A percentile compares a stretch with the other conserved stretches of the same genome.
These are phyloP conservation scores for Avena sativa DNA, from an alignment of 176 grass and related monocot species.

Conservation along the genomic window DNA sequence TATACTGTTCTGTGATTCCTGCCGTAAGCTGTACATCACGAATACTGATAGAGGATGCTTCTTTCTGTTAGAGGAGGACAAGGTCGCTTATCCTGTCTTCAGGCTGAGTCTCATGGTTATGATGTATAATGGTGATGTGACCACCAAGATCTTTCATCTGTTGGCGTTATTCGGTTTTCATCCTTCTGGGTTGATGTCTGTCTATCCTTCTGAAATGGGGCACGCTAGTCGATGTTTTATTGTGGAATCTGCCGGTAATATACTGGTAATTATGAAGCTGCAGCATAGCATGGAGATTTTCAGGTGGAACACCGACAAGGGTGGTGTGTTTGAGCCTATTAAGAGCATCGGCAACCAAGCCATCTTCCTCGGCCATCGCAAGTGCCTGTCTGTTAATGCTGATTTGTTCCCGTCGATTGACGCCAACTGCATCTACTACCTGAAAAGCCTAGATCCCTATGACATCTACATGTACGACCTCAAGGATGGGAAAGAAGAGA, in stretches of 20 bases:
- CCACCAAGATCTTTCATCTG: too few relatives aligned
- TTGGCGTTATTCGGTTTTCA: neutral
- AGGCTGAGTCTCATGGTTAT: too few relatives aligned
- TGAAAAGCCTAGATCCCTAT: neutral
- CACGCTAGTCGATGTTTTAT: neutral
- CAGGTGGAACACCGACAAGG: neutral
- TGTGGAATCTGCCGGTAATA: neutral
- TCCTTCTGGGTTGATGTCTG: neutral
- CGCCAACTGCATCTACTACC: slow-evolving; percentile 26
- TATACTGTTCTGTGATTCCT: neutral
- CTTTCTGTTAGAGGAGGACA: too few relatives aligned
- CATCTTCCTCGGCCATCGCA: neutral
- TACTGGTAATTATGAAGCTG: neutral
- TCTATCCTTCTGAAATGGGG: neutral
- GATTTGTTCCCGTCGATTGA: neutral
- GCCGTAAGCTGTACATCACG: neutral
- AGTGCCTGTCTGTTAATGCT: slow-evolving; percentile 1
- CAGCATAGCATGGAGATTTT: neutral
- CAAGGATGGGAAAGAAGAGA: neutral
- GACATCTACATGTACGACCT: neutral
- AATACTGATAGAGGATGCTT: neutral
- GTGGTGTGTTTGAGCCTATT: neutral
- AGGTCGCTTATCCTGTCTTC: too few relatives aligned
- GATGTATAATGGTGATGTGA: too few relatives aligned
- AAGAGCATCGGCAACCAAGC: slow-evolving; percentile 5